These are phyloP conservation scores for Salix suchowensis DNA, from an alignment of 345 rosid species.

Conservation along the genomic window DNA sequence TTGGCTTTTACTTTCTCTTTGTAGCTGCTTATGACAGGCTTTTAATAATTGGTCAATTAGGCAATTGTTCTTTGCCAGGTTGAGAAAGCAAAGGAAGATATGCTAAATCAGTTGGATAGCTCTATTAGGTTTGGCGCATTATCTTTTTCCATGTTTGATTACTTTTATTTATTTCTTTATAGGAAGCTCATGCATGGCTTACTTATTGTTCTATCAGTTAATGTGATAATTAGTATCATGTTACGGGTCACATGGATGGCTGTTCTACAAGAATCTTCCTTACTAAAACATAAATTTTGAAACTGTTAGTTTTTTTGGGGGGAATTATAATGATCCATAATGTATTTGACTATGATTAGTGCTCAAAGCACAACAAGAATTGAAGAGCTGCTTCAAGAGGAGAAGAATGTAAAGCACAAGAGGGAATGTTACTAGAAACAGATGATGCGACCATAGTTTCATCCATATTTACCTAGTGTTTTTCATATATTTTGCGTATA, in stretches of 20 bases:
- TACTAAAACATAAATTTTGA: not conserved
- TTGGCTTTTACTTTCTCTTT: not conserved
- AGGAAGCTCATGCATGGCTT: not conserved
- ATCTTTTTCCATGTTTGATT: not conserved
- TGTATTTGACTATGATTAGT: conserved; percentile 29
- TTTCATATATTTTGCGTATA: no score
- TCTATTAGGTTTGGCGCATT: conserved; percentile 62
- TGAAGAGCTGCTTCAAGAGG: conserved; percentile 88
- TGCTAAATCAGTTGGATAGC: conserved; percentile 90
- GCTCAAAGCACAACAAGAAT: conserved; percentile 67
- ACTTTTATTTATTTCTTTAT: not conserved
- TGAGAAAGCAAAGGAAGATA: conserved; percentile 95
- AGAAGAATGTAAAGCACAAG: conserved; percentile 63
- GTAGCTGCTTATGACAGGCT: not conserved
- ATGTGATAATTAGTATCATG: not conserved
- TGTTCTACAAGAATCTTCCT: not conserved
- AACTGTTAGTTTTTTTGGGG: no score
- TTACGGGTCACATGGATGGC: not conserved
- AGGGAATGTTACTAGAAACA: conserved; percentile 82
- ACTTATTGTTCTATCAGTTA: not conserved
- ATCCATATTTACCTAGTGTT: no score
- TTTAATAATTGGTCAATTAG: conserved; percentile 40
- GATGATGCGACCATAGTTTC: no score
- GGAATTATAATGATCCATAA: not conserved
- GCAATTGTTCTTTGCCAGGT: conserved; percentile 98